Conservation (phyloP, 2,329 filamentous ascomycete species). For the Pseudopyricularia cyperi region DNA sequence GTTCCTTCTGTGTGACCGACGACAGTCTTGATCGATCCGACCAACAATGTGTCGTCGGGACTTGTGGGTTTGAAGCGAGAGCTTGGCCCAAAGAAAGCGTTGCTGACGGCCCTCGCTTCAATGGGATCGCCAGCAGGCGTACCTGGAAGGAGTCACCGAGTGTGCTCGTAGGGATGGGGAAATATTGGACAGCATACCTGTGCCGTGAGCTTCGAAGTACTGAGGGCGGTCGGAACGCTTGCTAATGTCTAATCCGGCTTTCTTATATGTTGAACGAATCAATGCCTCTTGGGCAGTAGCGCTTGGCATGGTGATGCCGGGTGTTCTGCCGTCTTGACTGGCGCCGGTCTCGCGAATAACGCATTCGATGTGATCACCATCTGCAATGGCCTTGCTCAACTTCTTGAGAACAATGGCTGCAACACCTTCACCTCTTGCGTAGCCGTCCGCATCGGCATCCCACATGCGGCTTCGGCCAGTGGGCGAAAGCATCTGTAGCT, state of each 20-base stretch:
- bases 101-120: constrained; percentile 23
- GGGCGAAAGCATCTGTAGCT: constrained; percentile 23
- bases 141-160: not conserved
- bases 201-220: constrained; percentile 10
- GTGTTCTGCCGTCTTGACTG: constrained; percentile 30
- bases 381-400: constrained; percentile 28
- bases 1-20: constrained; percentile 37
- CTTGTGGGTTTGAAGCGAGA: not conserved
- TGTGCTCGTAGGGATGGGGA: not conserved
- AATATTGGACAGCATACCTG: constrained; percentile 8
- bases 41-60: constrained; percentile 9
- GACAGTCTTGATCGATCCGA: constrained; percentile 14
- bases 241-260: constrained; percentile 20
- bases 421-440: constrained; percentile 38
- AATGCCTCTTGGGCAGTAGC: constrained; percentile 21
- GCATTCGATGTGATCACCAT: constrained; percentile 25
- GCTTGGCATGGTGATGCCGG: constrained; percentile 36
- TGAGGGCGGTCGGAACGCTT: constrained; percentile 14
- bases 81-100: constrained; percentile 10
- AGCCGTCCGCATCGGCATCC: constrained; percentile 33
- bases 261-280: constrained; percentile 24
- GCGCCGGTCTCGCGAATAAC: constrained; percentile 27
- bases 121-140: constrained; percentile 26
- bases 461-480: constrained; percentile 25
- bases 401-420: constrained; percentile 32